A percentile compares a stretch with the other conserved stretches of the same genome.
These are phyloP conservation scores for Sporothrix schenckii DNA, from an alignment of 2,329 filamentous ascomycete species.

Conservation along the genomic window DNA sequence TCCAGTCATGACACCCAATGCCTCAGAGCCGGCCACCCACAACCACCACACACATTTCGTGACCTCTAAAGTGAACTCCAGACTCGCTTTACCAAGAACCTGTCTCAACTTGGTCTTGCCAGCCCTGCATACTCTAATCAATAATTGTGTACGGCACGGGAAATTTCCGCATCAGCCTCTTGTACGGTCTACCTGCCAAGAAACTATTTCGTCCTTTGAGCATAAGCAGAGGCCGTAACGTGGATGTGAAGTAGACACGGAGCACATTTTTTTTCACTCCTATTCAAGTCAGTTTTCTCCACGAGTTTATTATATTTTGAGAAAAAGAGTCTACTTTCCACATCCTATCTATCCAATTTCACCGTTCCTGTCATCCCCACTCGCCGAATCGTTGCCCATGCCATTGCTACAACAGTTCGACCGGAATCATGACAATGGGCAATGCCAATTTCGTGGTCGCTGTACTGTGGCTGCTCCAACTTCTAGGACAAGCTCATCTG, in stretches of 20 bases:
- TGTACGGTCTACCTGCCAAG: too few species aligned
- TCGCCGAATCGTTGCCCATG: background rate
- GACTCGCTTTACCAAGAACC: background rate
- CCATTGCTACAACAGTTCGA: background rate
- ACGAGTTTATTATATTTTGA: background rate
- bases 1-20: background rate
- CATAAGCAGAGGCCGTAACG: background rate
- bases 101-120: background rate
- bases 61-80: background rate
- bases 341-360: background rate
- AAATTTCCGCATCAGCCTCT: background rate
- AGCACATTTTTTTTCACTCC: background rate
- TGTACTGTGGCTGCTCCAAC: slow-evolving; percentile 24
- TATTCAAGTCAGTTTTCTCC: background rate
- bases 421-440: slow-evolving; percentile 11
- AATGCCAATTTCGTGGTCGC: background rate
- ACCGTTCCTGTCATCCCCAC: background rate
- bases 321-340: too few species aligned
- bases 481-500: slow-evolving; percentile 9
- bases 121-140: background rate
- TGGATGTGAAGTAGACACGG: background rate
- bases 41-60: background rate
- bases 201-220: too few species aligned
- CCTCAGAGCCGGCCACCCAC: background rate
- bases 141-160: background rate